Conservation (phyloP, 805 yeast genomes). For the Hemisphaericaspora nanyangensis region DNA sequence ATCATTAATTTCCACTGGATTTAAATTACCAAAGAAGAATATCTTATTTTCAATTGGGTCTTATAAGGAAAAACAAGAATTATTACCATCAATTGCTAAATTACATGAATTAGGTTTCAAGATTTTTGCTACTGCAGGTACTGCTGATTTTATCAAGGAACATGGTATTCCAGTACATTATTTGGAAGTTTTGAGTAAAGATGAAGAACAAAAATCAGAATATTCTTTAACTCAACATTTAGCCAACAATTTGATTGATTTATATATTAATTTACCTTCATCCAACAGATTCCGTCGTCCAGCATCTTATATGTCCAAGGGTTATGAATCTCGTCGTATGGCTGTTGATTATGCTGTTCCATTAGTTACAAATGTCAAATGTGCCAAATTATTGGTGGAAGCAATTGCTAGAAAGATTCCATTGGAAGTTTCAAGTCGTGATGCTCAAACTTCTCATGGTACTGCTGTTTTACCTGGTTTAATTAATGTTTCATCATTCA, state of each 20-base stretch:
- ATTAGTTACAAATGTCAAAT: conserved; percentile 93
- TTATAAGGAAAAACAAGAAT: conserved; percentile 90
- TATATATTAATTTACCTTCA: conserved; percentile 95
- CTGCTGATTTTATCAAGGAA: conserved; percentile 96
- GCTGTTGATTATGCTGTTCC: conserved; percentile 99
- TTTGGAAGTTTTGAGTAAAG: conserved; percentile 78
- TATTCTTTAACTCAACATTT: conserved; percentile 94
- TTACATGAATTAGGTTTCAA: conserved; percentile 81
- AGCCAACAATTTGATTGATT: conserved; percentile 93
- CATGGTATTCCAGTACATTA: conserved; percentile 93
- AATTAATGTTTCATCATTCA: conserved; percentile 74
- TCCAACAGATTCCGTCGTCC: conserved; percentile 98
- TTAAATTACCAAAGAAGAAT: conserved; percentile 92
- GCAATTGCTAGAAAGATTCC: conserved; percentile 73
- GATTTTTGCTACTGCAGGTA: conserved; percentile 97
- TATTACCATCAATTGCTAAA: conserved; percentile 81
- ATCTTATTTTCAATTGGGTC: conserved; percentile 93
- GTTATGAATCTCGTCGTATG: conserved; percentile 98
- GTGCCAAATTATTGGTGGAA: conserved; percentile 93
- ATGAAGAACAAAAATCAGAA: conserved; percentile 80
- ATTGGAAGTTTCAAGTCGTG: conserved; percentile 71
- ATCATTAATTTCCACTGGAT: conserved; percentile 91
- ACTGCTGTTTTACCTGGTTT: conserved; percentile 84
- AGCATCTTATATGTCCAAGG: conserved; percentile 95
- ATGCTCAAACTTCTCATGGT: conserved; percentile 86